Evolutionary conservation across 2,329 filamentous ascomycete genomes (phyloP).

Genomic region (Sporothrix mexicana): DNA sequence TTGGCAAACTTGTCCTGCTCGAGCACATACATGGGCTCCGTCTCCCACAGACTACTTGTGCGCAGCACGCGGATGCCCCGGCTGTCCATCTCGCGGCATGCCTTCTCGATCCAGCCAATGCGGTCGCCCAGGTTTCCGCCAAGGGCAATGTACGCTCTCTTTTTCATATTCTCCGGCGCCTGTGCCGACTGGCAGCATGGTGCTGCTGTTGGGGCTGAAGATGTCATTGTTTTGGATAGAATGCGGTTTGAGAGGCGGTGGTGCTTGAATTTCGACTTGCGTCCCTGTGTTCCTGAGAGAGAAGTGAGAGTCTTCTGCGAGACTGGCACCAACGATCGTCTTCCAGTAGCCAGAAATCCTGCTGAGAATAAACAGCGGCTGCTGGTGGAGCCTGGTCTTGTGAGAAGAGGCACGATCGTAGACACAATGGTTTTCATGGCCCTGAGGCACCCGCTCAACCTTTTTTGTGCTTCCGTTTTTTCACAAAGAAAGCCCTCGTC

Average conservation of each 20-base stretch:
- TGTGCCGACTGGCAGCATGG: constrained; percentile 33
- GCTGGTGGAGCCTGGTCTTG: not conserved
- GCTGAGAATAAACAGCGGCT: not conserved
- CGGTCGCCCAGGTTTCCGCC: constrained; percentile 93
- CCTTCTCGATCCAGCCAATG: constrained; percentile 81
- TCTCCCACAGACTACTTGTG: constrained; percentile 93
- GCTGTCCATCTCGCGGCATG: constrained; percentile 77
- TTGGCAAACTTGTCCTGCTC: constrained; percentile 91
- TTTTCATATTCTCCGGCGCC: constrained; percentile 36
- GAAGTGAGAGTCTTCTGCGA: not conserved
- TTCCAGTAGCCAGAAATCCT: not conserved
- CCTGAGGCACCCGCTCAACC: not conserved
- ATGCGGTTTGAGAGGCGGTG: too few relatives aligned
- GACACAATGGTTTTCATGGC: not conserved
- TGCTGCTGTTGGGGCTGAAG: constrained; percentile 26
- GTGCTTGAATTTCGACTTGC: not conserved
- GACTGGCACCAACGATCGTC: not conserved
- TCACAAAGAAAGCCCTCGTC: not conserved
- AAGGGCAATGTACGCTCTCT: constrained; percentile 78
- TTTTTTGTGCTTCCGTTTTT: not conserved
- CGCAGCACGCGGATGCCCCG: constrained; percentile 74
- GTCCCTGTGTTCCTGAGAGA: not conserved
- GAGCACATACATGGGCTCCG: constrained; percentile 92
- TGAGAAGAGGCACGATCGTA: constrained; percentile 2
- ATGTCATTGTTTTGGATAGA: constrained; percentile 9